Percentiles rank a stretch among this genome's conserved stretches.
phyloP scores from a whole-genome alignment of 257 asterid species.

The Haberlea rhodopensis region DNA sequence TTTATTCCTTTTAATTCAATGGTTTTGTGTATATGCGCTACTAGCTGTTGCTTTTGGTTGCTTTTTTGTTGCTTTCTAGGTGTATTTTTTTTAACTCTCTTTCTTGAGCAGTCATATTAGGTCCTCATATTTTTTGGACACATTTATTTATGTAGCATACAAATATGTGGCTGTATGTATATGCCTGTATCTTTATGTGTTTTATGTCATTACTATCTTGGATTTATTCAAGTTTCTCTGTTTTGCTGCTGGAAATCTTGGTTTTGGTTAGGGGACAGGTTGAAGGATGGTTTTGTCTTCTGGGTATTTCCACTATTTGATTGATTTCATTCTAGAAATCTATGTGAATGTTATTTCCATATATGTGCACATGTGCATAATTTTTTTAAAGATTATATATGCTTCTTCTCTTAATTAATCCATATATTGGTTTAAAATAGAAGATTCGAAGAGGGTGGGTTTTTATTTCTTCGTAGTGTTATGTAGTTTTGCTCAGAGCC shows the following conservation, averaged over 20 bases:
- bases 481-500: constrained; percentile 37
- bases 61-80: constrained; percentile 91
- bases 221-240: constrained; percentile 53
- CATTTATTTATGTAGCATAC: constrained; percentile 44
- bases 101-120: constrained; percentile 87
- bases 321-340: constrained; percentile 33
- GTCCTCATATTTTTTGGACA: too few relatives aligned
- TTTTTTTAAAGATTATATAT: constrained; percentile 21
- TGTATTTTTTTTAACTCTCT: constrained; percentile 67
- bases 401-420: constrained; percentile 35
- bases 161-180: neutral
- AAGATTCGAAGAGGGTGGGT: constrained; percentile 40
- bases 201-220: constrained; percentile 64
- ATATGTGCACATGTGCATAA: constrained; percentile 40
- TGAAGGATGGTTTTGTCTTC: constrained; percentile 62
- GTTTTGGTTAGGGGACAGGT: constrained; percentile 73
- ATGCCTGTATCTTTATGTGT: too few relatives aligned
- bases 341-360: constrained; percentile 21
- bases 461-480: constrained; percentile 36
- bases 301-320: constrained; percentile 65
- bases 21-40: constrained; percentile 42
- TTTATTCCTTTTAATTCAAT: constrained; percentile 73
- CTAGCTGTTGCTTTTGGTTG: constrained; percentile 47
- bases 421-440: constrained; percentile 46
- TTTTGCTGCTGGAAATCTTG: constrained; percentile 52